Base-by-base conservation (phyloP, 345 rosid genomes). In the Kernera saxatilis region DNA sequence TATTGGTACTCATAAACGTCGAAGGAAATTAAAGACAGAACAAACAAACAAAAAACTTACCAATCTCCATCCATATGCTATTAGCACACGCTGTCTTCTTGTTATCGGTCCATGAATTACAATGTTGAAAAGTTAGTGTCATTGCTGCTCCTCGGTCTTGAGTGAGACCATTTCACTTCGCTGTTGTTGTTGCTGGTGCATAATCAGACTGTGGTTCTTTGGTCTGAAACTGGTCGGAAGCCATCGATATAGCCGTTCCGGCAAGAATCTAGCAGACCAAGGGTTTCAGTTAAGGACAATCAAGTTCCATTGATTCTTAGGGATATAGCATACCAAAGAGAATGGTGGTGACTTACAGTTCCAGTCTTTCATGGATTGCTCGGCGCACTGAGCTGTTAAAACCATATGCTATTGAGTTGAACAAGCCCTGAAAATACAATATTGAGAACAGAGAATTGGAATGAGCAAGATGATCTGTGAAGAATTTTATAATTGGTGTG, bases 321-420 rank as follows among this genome's bases (percentile, higher is more conserved):
- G 50, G 14, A 46, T 48, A 18, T 21, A 22, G 2, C 36, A 48
- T 40, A 33, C 22, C 11, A 45, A 58, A 19, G 54, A 62, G 63
- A 71, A 40, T 6, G 63, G 13, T 21, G 27, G 22, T 57, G 17
- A 83, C 97, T 88, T 85, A 93, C 97, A 84, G 78, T 60, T 93
- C 92, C 40, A 93, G 49, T 84, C 96, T 89, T 81, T 93, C 98
- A 60, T 70, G 69, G 60, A 90, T 82, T 56, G 92, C 94, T 58
- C 96, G 85, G 10, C 97, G 86, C 55, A 93, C 98, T 1, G 96
- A 90, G 77, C 97, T 78, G 76, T 93, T 93, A 71, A 90, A 80
- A 54, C 98, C 98, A 75, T 93, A 93, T 23, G 96, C 98, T 80
- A 93, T 87, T 18, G 98, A 87, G 84, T 93, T 93, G 83, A 88